phyloP scores from a whole-genome alignment of 2,329 filamentous ascomycete species.

The Neodidymelliopsis sp. region DNA sequence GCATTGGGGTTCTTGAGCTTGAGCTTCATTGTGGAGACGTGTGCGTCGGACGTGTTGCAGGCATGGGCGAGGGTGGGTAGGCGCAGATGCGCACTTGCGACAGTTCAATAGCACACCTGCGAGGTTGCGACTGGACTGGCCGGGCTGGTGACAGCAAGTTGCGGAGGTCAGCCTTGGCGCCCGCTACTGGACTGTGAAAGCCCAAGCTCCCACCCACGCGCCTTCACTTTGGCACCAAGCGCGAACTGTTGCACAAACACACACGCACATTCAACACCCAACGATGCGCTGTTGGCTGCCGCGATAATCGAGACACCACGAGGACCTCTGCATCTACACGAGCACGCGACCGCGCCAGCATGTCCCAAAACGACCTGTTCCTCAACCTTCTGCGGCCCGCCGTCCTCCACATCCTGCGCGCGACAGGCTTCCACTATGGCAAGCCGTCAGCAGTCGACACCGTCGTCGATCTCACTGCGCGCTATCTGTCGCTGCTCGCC shows the following conservation, averaged over 20 bases:
- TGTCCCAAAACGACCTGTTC: constrained; percentile 60
- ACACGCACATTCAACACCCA: constrained; percentile 4
- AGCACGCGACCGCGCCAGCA: constrained; percentile 30
- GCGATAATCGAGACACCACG: constrained; percentile 23
- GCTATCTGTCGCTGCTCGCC: constrained; percentile 80
- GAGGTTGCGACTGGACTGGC: constrained; percentile 11
- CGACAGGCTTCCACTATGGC: constrained; percentile 86
- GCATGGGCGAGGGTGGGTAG: constrained; percentile 1
- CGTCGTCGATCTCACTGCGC: constrained; percentile 83
- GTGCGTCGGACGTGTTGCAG: neutral
- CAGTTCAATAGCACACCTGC: neutral
- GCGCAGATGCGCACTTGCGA: constrained; percentile 17
- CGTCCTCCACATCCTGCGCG: constrained; percentile 89
- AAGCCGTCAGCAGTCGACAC: constrained; percentile 84
- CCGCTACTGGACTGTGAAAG: constrained; percentile 22
- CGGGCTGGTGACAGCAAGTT: neutral
- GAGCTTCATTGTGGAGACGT: constrained; percentile 36
- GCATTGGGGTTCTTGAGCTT: constrained; percentile 39
- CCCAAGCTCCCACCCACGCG: constrained; percentile 27
- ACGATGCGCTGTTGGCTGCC: constrained; percentile 36
- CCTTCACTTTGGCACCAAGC: constrained; percentile 15
- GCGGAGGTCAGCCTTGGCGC: constrained; percentile 27
- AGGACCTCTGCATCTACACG: constrained; percentile 27
- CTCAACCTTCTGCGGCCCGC: constrained; percentile 85
- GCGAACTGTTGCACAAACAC: constrained; percentile 6